Conservation (phyloP, 208 protist species). For the Leptomonas seymouri region DNA sequence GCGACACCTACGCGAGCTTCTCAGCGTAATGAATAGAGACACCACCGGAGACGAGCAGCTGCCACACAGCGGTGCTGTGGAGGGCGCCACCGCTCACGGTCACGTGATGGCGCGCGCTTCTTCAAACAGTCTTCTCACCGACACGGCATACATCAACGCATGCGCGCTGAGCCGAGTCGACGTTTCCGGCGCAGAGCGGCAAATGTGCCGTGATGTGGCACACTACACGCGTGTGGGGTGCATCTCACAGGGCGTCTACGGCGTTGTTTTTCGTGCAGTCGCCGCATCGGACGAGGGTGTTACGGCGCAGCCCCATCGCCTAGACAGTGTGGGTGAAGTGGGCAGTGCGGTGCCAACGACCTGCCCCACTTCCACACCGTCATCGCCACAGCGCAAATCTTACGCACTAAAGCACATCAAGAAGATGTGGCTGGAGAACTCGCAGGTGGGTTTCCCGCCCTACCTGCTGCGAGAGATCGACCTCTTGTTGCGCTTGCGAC, state of each 20-base stretch:
- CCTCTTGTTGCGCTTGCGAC: constrained; percentile 68
- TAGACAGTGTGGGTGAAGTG: not conserved
- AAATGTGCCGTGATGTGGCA: constrained; percentile 65
- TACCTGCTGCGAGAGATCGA: constrained; percentile 90
- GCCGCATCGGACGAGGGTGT: constrained; percentile 6
- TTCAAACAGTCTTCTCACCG: constrained; percentile 15
- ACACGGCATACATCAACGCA: constrained; percentile 24
- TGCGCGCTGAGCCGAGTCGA: constrained; percentile 33
- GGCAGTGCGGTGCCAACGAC: not conserved
- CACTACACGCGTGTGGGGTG: constrained; percentile 49
- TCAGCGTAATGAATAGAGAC: not conserved
- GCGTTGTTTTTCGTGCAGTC: constrained; percentile 73
- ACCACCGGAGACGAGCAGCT: too few species aligned
- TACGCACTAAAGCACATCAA: constrained; percentile 88
- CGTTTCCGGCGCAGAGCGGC: constrained; percentile 36
- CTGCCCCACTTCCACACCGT: not conserved
- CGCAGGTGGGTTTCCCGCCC: constrained; percentile 75
- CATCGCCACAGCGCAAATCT: constrained; percentile 16
- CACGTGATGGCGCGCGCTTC: not conserved
- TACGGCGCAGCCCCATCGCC: not conserved
- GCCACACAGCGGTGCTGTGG: too few species aligned
- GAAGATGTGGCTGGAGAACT: constrained; percentile 75
- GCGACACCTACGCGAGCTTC: constrained; percentile 11
- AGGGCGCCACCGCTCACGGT: not conserved
- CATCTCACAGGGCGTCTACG: constrained; percentile 85